Base-by-base conservation (phyloP, 176 grass and related monocot species). In the Carex littledalei region DNA sequence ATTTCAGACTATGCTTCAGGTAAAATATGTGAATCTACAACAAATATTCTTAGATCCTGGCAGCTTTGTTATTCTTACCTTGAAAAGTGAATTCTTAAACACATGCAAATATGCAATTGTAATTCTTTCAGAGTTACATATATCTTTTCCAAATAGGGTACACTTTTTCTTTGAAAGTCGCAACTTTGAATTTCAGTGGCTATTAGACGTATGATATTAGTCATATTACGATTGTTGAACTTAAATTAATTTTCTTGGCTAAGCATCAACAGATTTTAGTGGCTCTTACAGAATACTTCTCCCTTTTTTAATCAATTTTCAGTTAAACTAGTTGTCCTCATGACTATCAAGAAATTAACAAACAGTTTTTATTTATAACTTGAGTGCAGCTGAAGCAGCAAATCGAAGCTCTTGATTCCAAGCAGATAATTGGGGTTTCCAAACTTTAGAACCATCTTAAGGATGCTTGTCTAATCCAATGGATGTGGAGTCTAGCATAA, bases 1-100 rank as follows among this genome's bases (percentile, higher is more conserved):
- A 78, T 87, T 97, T 59, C 85, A 84, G 54, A 87, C 75, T 62
- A 92, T 97, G 92, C 79, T 97, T 80, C 90, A 97, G 94, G 94
- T 97, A 88, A 97, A 91, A 88, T 94, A 87, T 45, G 77, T 39
- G 6, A 16, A 80, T 80, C n/a, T 80, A 41, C 5, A 5, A 14
- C 3, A 69, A 16, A 8, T 8, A 6, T 69, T 17, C 14, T 41
- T 41, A 18, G 26, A 69, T 69, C 6, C 14, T 41, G 16, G 5
- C 6, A n/a, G 31, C 3, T 39, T 4, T 41, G 10, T 17, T 73
- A 20, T 73, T 73, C 18, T 47, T 67, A 35, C n/a, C 64, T 67
- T 67, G 29, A 4, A 35, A 67, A 67, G 16, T 59, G 15, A 34
- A 67, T 21, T 35, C 34, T 35, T 67, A 11, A 67, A 67, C 7